Evolutionary conservation across 768 basidiomycete species (phyloP).

Genomic region (Kwoniella botswanensis): DNA sequence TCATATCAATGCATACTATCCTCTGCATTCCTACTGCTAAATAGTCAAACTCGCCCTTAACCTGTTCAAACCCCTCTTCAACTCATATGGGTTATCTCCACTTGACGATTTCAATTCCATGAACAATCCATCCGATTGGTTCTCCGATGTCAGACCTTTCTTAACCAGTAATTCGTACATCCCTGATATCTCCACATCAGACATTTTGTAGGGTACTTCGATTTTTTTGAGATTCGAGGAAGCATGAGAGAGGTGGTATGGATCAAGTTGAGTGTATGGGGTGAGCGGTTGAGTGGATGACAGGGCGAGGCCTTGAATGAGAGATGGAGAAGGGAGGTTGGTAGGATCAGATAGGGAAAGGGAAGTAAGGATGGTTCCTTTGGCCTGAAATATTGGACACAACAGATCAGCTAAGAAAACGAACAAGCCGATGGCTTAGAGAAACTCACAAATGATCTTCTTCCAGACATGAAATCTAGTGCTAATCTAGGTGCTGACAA

Average conservation of each 20-base stretch:
- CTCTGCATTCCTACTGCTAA: neutral
- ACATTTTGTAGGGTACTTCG: conserved; percentile 67
- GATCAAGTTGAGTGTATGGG: conserved; percentile 67
- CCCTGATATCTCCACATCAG: conserved; percentile 70
- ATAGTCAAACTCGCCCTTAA: neutral
- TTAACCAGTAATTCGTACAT: conserved; percentile 76
- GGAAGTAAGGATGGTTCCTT: conserved; percentile 75
- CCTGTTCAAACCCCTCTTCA: conserved; percentile 61
- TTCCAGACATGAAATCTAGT: conserved; percentile 78
- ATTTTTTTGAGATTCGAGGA: conserved; percentile 65
- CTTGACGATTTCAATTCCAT: conserved; percentile 77
- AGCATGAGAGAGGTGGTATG: conserved; percentile 63
- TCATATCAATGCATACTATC: neutral
- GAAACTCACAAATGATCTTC: conserved; percentile 68
- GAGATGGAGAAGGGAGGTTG: conserved; percentile 68
- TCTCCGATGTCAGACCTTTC: conserved; percentile 64
- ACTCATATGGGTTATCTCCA: conserved; percentile 77
- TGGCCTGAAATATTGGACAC: conserved; percentile 61
- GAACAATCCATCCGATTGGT: conserved; percentile 73
- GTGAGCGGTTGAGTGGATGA: conserved; percentile 61
- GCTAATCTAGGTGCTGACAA: conserved; percentile 77
- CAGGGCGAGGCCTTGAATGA: conserved; percentile 68
- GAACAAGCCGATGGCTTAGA: neutral
- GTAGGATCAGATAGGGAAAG: conserved; percentile 68
- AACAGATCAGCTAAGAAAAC: neutral